These are phyloP conservation scores for Vigna trinervia DNA, from an alignment of 306 rosid species.

Conservation along the genomic window DNA sequence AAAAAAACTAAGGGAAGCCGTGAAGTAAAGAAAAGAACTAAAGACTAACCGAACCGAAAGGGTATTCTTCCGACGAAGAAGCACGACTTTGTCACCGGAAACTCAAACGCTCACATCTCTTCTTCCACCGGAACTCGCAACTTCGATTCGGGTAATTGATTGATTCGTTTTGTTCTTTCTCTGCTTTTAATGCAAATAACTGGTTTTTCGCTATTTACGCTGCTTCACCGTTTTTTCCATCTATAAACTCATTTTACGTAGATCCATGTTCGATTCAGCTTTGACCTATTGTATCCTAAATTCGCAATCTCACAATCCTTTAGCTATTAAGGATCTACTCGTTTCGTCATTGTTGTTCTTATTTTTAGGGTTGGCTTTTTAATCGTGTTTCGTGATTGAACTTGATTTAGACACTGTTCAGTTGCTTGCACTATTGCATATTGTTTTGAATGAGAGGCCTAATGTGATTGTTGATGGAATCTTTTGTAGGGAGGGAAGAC, in stretches of 20 bases:
- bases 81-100: too few species aligned
- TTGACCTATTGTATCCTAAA: not conserved
- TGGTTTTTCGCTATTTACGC: not conserved
- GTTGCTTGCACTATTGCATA: not conserved
- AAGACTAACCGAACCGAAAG: not conserved
- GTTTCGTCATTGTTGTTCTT: not conserved
- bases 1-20: not conserved
- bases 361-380: slow-evolving; percentile 11
- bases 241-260: not conserved
- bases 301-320: not conserved
- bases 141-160: slow-evolving; percentile 13
- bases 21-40: slow-evolving; percentile 3
- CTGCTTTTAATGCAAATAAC: not conserved
- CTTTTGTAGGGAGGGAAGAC: slow-evolving; percentile 30
- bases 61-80: slow-evolving; percentile 13
- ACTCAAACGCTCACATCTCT: not conserved
- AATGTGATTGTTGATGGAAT: slow-evolving; percentile 31
- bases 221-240: not conserved
- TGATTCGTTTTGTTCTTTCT: not conserved
- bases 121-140: not conserved
- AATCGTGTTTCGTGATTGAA: not conserved
- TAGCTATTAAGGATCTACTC: slow-evolving; percentile 19
- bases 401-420: slow-evolving; percentile 1
- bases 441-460: not conserved
- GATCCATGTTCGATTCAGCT: slow-evolving; percentile 7